Conservation (phyloP, 495 filamentous ascomycete species). For the Trichoderma orchidacearum region DNA sequence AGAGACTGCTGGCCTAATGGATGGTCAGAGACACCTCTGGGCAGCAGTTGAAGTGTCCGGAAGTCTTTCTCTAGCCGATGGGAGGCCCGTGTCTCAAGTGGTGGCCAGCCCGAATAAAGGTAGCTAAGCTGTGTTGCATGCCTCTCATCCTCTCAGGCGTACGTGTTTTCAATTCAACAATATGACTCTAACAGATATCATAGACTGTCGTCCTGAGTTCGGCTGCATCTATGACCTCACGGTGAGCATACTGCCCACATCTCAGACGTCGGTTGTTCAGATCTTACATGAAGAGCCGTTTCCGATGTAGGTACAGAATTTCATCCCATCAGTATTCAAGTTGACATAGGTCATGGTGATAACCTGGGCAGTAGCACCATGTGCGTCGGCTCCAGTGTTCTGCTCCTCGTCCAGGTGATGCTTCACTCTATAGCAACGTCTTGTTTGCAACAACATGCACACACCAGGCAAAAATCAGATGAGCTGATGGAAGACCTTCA, state of each 20-base stretch:
- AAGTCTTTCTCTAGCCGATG: slow-evolving; percentile 9
- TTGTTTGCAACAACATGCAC: slow-evolving; percentile 4
- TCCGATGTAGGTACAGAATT: slow-evolving; percentile 9
- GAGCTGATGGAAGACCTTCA: slow-evolving; percentile 38
- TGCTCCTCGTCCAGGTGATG: slow-evolving; percentile 24
- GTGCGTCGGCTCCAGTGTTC: slow-evolving; percentile 19
- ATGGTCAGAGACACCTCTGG: slow-evolving; percentile 23
- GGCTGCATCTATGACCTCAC: slow-evolving; percentile 28
- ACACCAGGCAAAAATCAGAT: slow-evolving; percentile 22
- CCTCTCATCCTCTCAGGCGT: no score
- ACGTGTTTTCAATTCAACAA: no score
- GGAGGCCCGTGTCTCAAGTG: background rate
- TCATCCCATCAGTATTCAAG: background rate
- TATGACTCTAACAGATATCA: slow-evolving; percentile 1
- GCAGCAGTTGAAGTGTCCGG: slow-evolving; percentile 32
- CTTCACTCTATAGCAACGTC: slow-evolving; percentile 4
- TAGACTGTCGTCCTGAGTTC: slow-evolving; percentile 13
- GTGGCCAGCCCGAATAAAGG: background rate
- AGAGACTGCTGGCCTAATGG: slow-evolving; percentile 32
- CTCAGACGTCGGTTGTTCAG: slow-evolving; percentile 18
- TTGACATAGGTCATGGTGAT: slow-evolving; percentile 1
- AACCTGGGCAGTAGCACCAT: slow-evolving; percentile 17
- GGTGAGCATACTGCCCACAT: slow-evolving; percentile 19
- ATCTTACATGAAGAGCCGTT: slow-evolving; percentile 17
- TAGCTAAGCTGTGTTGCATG: background rate